phyloP scores from a whole-genome alignment of 2,329 filamentous ascomycete species.

The Hypoxylon sp. region DNA sequence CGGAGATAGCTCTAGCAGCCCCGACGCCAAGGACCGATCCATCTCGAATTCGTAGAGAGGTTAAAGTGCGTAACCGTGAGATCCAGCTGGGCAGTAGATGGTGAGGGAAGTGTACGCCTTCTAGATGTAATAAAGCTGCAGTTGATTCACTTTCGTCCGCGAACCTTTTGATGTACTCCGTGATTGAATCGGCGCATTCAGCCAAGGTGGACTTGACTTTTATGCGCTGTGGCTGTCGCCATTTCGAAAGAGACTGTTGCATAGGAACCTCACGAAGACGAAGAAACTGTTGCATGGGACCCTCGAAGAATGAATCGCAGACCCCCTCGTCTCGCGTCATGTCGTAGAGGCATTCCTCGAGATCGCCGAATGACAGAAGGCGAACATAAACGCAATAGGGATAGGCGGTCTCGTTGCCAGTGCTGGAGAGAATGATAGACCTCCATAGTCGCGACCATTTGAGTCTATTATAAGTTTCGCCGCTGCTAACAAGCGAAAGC shows the following conservation, averaged over 20 bases:
- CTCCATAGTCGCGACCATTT: conserved; percentile 75
- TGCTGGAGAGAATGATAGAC: conserved; percentile 73
- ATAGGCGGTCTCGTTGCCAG: conserved; percentile 68
- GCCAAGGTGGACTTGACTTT: conserved; percentile 54
- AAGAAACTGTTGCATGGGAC: conserved; percentile 54
- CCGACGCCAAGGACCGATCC: conserved; percentile 69
- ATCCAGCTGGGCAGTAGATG: conserved; percentile 68
- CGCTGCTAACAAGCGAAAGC: conserved; percentile 57
- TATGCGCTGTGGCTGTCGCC: conserved; percentile 46
- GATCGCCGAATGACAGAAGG: conserved; percentile 71
- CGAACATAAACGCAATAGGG: conserved; percentile 78
- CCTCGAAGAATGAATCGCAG: conserved; percentile 55
- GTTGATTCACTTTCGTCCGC: conserved; percentile 57
- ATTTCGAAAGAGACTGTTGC: conserved; percentile 51
- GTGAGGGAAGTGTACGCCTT: conserved; percentile 62
- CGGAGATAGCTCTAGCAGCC: conserved; percentile 64
- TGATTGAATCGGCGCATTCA: conserved; percentile 68
- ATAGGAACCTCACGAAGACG: conserved; percentile 55
- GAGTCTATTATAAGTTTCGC: conserved; percentile 54
- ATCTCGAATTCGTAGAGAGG: conserved; percentile 69
- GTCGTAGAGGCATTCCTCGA: conserved; percentile 69
- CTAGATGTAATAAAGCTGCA: conserved; percentile 68
- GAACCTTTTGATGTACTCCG: conserved; percentile 59
- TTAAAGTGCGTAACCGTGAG: conserved; percentile 67
- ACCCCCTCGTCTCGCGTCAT: conserved; percentile 50